These are phyloP conservation scores for Exophiala mesophila DNA, from an alignment of 2,329 filamentous ascomycete genomes.

Conservation along the genomic window DNA sequence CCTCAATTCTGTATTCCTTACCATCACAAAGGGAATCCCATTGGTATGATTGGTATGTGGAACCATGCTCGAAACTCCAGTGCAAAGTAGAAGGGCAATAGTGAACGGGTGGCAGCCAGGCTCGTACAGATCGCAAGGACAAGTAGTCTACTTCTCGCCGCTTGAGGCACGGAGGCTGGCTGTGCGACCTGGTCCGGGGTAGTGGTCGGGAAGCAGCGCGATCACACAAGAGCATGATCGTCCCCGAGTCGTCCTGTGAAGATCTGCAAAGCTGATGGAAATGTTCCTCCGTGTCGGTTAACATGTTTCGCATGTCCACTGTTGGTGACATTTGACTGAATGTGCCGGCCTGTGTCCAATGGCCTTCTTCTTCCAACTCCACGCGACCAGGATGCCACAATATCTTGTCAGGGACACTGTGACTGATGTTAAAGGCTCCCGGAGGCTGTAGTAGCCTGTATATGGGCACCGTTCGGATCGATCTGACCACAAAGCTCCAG, in stretches of 20 bases:
- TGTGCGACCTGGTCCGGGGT: not conserved
- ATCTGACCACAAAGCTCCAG: constrained; percentile 3
- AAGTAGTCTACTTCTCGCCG: not conserved
- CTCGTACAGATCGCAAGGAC: too few relatives aligned
- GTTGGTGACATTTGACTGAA: not conserved
- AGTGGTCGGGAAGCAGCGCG: not conserved
- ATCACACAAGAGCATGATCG: constrained; percentile 1
- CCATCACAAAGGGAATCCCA: too few relatives aligned
- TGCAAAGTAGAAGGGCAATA: too few relatives aligned
- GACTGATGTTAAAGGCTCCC: not conserved
- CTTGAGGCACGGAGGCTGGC: not conserved
- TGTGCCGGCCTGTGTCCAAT: not conserved
- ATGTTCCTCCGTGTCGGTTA: not conserved
- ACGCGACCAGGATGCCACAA: not conserved
- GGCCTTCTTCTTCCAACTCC: not conserved
- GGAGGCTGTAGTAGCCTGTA: constrained; percentile 2
- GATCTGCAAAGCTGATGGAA: too few relatives aligned
- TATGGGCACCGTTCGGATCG: not conserved
- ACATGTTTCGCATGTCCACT: not conserved
- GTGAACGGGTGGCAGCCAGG: too few relatives aligned
- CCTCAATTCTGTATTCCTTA: too few relatives aligned
- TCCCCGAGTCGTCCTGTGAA: constrained; percentile 3
- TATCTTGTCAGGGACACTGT: not conserved
- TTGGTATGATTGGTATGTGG: too few relatives aligned
- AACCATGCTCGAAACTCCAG: too few relatives aligned